Evolutionary conservation across 1,139 yeast species (phyloP).

Genomic region (Geotrichum klebahnii): DNA sequence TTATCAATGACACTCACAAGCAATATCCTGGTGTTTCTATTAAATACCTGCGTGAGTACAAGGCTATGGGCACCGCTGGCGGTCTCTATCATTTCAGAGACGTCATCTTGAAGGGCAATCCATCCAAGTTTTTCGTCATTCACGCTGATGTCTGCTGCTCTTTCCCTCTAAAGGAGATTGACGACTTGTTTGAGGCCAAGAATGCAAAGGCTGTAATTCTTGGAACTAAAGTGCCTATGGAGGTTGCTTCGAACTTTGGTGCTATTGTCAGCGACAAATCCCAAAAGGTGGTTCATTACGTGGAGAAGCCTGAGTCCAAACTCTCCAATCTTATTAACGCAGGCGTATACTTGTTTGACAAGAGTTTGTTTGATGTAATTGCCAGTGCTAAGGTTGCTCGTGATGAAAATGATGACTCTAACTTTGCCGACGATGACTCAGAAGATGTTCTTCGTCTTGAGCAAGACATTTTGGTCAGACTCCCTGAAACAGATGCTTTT

Average conservation of each 20-base stretch:
- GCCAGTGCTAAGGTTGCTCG: conserved; percentile 48
- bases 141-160: conserved; percentile 62
- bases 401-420: conserved; percentile 36
- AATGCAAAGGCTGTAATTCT: conserved; percentile 52
- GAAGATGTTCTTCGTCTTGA: conserved; percentile 54
- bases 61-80: conserved; percentile 64
- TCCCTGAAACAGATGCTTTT: conserved; percentile 50
- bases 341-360: conserved; percentile 57
- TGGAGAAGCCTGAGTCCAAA: conserved; percentile 60
- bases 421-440: conserved; percentile 39
- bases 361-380: conserved; percentile 48
- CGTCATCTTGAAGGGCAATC: conserved; percentile 50
- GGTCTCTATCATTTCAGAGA: conserved; percentile 60
- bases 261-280: conserved; percentile 46
- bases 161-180: conserved; percentile 52
- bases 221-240: conserved; percentile 50
- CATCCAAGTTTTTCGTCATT: conserved; percentile 50
- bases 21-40: conserved; percentile 46
- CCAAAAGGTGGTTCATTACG: conserved; percentile 54
- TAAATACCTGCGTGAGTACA: conserved; percentile 53
- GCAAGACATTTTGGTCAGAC: conserved; percentile 52
- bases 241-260: conserved; percentile 51
- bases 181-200: conserved; percentile 38
- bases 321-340: conserved; percentile 55
- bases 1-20: conserved; percentile 44